These are phyloP conservation scores for Botrytis deweyae DNA, from an alignment of 2,329 filamentous ascomycete species.

Conservation along the genomic window DNA sequence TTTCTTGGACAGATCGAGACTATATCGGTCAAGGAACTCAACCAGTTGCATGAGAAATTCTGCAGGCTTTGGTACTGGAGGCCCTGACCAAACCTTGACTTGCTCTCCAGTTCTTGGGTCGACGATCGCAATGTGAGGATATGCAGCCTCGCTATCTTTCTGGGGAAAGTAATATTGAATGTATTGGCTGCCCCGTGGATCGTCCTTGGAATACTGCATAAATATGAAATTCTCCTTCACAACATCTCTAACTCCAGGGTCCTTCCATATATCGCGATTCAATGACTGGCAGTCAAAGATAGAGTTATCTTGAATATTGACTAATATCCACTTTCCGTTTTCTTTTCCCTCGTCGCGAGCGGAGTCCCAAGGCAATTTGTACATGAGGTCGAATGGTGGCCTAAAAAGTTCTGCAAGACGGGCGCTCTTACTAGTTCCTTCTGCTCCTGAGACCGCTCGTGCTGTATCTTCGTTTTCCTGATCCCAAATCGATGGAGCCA, in stretches of 20 bases:
- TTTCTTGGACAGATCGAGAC: conserved; percentile 80
- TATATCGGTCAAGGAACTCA: conserved; percentile 97
- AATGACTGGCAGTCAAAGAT: conserved; percentile 93
- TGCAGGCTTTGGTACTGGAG: conserved; percentile 68
- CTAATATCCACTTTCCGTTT: conserved; percentile 87
- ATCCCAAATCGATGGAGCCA: conserved; percentile 49
- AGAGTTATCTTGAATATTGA: conserved; percentile 91
- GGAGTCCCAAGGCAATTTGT: conserved; percentile 74
- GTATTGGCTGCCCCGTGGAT: conserved; percentile 75
- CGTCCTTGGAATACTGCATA: conserved; percentile 87
- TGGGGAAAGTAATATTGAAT: conserved; percentile 84
- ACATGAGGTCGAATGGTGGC: conserved; percentile 89
- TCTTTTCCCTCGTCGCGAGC: conserved; percentile 85
- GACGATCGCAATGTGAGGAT: conserved; percentile 93
- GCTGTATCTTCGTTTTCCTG: conserved; percentile 49
- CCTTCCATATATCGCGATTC: conserved; percentile 96
- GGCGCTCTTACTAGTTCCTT: conserved; percentile 66
- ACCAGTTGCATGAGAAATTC: conserved; percentile 91
- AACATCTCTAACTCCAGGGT: conserved; percentile 72
- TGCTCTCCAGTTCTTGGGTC: conserved; percentile 95
- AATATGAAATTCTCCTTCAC: conserved; percentile 93
- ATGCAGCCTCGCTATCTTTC: conserved; percentile 81
- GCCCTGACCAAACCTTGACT: conserved; percentile 92
- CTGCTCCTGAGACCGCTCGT: conserved; percentile 62
- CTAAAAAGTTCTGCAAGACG: conserved; percentile 89